Conservation (phyloP, 352 stramenopile species). For the Globisporangium splendens region DNA sequence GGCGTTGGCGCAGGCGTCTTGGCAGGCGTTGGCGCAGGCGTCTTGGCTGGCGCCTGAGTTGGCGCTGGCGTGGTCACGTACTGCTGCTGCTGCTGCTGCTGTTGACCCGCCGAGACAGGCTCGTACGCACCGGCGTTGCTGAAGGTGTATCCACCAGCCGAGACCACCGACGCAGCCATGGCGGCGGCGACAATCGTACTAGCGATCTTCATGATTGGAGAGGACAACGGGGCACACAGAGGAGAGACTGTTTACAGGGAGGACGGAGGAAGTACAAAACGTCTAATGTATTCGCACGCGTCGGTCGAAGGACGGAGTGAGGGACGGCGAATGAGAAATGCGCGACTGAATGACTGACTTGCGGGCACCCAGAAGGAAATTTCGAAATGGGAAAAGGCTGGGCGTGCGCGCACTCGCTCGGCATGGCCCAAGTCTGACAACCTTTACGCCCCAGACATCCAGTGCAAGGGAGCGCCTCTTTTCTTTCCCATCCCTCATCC, state of each 20-base stretch:
- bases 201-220: slow-evolving; percentile 10
- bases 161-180: slow-evolving; percentile 11
- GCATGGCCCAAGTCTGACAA: no score
- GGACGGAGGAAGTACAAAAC: slow-evolving; percentile 2
- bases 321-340: slow-evolving; percentile 11
- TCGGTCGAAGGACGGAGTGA: slow-evolving; percentile 4
- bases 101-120: slow-evolving; percentile 3
- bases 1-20: background rate
- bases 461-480: background rate
- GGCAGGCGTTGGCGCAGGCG: no score
- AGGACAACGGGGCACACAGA: background rate
- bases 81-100: slow-evolving; percentile 7
- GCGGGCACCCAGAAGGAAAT: slow-evolving; percentile 9
- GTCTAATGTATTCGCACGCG: slow-evolving; percentile 10
- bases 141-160: slow-evolving; percentile 9
- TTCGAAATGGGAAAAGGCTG: slow-evolving; percentile 9
- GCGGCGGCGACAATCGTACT: slow-evolving; percentile 10
- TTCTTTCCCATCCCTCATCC: background rate
- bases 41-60: background rate
- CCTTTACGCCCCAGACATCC: background rate
- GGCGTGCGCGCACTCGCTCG: background rate
- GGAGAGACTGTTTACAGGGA: slow-evolving; percentile 4
- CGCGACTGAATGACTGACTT: slow-evolving; percentile 6
- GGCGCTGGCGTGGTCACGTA: slow-evolving; percentile 1
- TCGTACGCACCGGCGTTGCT: slow-evolving; percentile 2